Base-by-base conservation (phyloP, 2,329 filamentous ascomycete species). In the Trichoderma atroviride region DNA sequence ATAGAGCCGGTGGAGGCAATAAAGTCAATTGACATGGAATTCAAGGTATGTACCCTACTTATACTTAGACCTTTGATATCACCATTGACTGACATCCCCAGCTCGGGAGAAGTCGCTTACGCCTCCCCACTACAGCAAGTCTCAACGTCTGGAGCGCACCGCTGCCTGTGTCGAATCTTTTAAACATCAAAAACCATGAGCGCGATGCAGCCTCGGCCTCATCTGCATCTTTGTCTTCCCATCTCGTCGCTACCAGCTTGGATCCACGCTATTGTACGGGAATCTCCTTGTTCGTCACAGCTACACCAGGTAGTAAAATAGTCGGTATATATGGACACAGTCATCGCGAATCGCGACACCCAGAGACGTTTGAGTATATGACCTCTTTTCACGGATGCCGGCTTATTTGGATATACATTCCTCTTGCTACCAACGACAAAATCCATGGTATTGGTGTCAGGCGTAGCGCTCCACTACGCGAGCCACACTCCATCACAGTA, bases 211-310 rank as follows among this genome's bases (percentile, higher is more conserved):
- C 31, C 31, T 55, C 22, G 13, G 4, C 31, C 19, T 55, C 31
- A 6, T 52, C 40, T 14, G 33, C 13, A 35, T 11, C 6, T 47
- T 31, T 22, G n/a, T 35, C 27, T 4, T 47, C 50, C 6, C 62
- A n/a, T 14, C 24, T 56, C 35, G 52, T 24, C 5, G 52, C 62
- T 29, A 57, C 52, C 22, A 43, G 19, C 10, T 16, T 52, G 11
- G 50, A 65, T 24, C 62, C 62, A 29, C 29, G 22, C 10, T 11
- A 57, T 16, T 65, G 62, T n/a, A 65, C 27, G 11, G 62, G 62
- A 40, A 27, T 65, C 22, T 33, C 47, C 11, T 65, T 65, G 24
- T 65, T 64, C 27, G 7, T 47, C 2, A 24, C 47, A 27, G n/a
- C n/a, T 4, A 55, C 13, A 55, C 29, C 11, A 7, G 31, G 47